Conservation (phyloP, 2,329 filamentous ascomycete genomes). For the Pseudocercospora cruenta region DNA sequence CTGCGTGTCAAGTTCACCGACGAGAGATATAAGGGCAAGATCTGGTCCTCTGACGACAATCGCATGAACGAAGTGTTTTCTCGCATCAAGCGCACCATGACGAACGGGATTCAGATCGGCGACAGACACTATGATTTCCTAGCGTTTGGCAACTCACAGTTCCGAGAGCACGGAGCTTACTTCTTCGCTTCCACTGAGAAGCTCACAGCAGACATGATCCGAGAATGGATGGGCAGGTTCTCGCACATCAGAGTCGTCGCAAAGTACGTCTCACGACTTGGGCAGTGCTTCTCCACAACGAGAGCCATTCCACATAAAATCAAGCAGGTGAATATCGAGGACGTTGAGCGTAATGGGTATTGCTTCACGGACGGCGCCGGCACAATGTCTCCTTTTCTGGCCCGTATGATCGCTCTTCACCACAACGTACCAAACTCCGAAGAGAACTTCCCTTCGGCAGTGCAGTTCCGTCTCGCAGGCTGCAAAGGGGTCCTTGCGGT, state of each 20-base stretch:
- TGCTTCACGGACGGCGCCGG: constrained; percentile 92
- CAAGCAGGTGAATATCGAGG: constrained; percentile 62
- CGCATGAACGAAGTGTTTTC: constrained; percentile 62
- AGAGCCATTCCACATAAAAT: constrained; percentile 69
- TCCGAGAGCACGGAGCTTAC: constrained; percentile 87
- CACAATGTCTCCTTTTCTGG: constrained; percentile 80
- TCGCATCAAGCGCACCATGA: constrained; percentile 71
- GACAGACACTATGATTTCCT: constrained; percentile 85
- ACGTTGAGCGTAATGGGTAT: constrained; percentile 69
- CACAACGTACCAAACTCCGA: constrained; percentile 62
- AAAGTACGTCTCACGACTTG: constrained; percentile 84
- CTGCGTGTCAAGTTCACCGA: constrained; percentile 88
- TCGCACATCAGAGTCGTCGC: constrained; percentile 79
- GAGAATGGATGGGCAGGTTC: constrained; percentile 85
- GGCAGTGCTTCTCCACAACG: constrained; percentile 96
- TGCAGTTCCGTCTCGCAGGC: constrained; percentile 89
- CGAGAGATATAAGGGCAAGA: constrained; percentile 61
- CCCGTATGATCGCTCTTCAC: constrained; percentile 70
- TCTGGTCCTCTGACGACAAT: constrained; percentile 39
- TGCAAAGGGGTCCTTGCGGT: constrained; percentile 86
- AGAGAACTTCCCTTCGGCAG: constrained; percentile 70
- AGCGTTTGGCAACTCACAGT: constrained; percentile 93
- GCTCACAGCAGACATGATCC: constrained; percentile 74
- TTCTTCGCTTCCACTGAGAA: constrained; percentile 78
- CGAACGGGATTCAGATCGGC: constrained; percentile 79